Conservation (phyloP, 2,329 filamentous ascomycete genomes). For the Talaromyces sp. region DNA sequence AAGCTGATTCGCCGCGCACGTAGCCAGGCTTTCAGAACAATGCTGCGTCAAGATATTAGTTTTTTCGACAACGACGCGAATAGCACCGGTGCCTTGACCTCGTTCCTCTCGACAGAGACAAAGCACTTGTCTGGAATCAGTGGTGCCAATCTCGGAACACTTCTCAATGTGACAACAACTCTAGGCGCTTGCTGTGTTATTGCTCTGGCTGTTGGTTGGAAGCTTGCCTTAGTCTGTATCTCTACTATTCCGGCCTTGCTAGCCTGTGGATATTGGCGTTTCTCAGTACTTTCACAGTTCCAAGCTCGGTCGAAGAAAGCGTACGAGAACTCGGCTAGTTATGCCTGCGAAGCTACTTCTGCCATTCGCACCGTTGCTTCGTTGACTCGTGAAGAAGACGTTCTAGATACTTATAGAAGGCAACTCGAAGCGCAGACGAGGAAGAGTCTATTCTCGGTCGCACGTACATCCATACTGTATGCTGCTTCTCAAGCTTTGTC, state of each 20-base stretch:
- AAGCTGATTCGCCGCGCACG: conserved; percentile 78
- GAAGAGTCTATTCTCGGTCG: conserved; percentile 66
- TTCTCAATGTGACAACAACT: conserved; percentile 77
- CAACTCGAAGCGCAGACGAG: conserved; percentile 66
- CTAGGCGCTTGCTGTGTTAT: conserved; percentile 70
- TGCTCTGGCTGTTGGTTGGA: conserved; percentile 77
- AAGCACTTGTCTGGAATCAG: conserved; percentile 85
- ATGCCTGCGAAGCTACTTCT: conserved; percentile 88
- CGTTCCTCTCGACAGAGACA: conserved; percentile 83
- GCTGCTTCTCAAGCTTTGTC: conserved; percentile 79
- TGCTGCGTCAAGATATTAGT: conserved; percentile 86
- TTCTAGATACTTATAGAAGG: conserved; percentile 66
- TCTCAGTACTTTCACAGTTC: conserved; percentile 78
- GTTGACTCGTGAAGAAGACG: conserved; percentile 80
- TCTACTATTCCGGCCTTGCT: conserved; percentile 74
- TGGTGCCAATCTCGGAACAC: conserved; percentile 80
- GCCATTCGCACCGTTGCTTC: conserved; percentile 92
- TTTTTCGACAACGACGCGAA: conserved; percentile 92
- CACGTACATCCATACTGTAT: conserved; percentile 75
- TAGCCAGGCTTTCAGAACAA: conserved; percentile 75
- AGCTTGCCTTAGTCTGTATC: conserved; percentile 78
- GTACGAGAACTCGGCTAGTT: conserved; percentile 77
- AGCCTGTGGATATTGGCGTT: conserved; percentile 80
- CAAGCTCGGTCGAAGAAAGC: conserved; percentile 74
- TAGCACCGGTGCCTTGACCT: conserved; percentile 81